Evolutionary conservation across 805 yeast genomes (phyloP), one percentile per base, ranked within the genome.

Genomic region (Candida odintsovae): DNA sequence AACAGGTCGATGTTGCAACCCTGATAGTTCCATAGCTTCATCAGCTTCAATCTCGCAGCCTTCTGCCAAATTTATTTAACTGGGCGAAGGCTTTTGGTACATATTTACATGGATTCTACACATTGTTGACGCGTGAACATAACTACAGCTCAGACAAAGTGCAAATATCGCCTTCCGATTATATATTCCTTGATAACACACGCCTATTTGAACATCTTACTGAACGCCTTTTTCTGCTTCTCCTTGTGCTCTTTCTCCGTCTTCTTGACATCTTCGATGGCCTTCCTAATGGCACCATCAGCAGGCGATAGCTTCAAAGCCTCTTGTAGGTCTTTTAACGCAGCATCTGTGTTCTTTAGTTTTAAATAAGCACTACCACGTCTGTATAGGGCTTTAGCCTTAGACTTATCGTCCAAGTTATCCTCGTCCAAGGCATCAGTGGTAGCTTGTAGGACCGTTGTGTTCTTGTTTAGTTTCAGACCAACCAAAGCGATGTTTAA

Each of bases 341-440:
- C 95, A 47, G 71, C 76, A 26, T 83, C 92, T 45, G 80, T 83
- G 59, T 86, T 82, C 59, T 83, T 83, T 20, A 73, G 68, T 9
- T 76, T 66, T 49, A 78, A 65, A 57, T 80, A 75, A 1, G 94
- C 96, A 59, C 76, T 69, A 33, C 95, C 97, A 64, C 92, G 82
- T 64, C 98, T 82, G 71, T 82, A 90, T 39, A 78, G 69, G 0
- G 97, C 97, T 70, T 90, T 90, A 16, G 95, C 88, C 62, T 76
- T 77, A 20, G 89, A 80, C 51, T 81, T 77, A 37, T 77, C 84
- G 46, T 78, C 86, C 29, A 58, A 44, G 9, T 45, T 64, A 33
- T 78, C 83, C 22, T 74, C 76, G 44, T 77, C 84, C 35, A 87
- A 68, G 1, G 87, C 96, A 25, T 78, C 78, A 1, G 80, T 70